Conservation (phyloP, 2,329 filamentous ascomycete species). For the Hypoxylon sp. region DNA sequence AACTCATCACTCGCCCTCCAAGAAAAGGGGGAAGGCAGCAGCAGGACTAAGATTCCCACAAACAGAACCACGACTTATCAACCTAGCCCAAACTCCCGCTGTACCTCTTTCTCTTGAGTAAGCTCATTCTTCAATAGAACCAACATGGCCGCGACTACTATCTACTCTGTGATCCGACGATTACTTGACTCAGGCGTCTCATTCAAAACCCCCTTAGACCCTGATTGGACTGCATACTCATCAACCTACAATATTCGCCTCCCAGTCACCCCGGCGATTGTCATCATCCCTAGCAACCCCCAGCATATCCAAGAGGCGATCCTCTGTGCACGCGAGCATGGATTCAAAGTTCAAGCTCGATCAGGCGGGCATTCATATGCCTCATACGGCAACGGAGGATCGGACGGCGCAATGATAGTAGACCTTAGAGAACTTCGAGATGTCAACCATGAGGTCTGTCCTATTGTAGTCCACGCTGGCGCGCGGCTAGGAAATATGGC, state of each 20-base stretch:
- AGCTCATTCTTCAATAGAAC: background rate
- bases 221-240: slow-evolving; percentile 45
- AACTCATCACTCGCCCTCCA: background rate
- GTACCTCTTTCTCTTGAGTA: background rate
- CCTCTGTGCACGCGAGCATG: slow-evolving; percentile 55
- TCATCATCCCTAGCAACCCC: slow-evolving; percentile 48
- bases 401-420: slow-evolving; percentile 55
- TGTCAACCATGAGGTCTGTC: slow-evolving; percentile 38
- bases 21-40: background rate
- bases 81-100: background rate
- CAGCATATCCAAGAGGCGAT: slow-evolving; percentile 59
- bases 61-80: background rate
- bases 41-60: background rate
- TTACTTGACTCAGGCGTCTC: slow-evolving; percentile 6
- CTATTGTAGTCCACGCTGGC: slow-evolving; percentile 59
- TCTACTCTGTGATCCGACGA: slow-evolving; percentile 2
- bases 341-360: slow-evolving; percentile 63
- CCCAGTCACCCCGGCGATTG: slow-evolving; percentile 40
- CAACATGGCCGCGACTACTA: slow-evolving; percentile 17
- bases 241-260: slow-evolving; percentile 49
- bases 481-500: slow-evolving; percentile 62
- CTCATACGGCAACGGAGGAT: slow-evolving; percentile 60
- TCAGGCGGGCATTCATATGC: slow-evolving; percentile 66
- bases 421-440: slow-evolving; percentile 54
- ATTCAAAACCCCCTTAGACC: slow-evolving; percentile 12